These are phyloP conservation scores for Carex kokanica DNA, from an alignment of 176 grass and related monocot species.

Conservation along the genomic window DNA sequence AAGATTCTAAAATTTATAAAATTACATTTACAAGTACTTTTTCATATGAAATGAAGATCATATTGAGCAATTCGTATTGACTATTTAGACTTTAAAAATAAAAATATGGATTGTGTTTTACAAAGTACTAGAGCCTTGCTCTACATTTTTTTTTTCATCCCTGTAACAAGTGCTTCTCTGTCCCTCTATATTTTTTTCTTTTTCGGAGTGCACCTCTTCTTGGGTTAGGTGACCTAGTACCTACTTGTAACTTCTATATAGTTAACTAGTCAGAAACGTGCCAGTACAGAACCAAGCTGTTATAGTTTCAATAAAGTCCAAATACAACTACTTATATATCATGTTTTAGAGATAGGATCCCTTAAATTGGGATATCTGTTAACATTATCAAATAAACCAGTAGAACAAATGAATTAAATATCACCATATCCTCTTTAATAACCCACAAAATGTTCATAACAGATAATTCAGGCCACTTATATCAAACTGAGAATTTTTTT, in stretches of 20 bases:
- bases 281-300: not conserved
- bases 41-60: too few species aligned
- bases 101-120: too few species aligned
- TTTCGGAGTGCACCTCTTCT: not conserved
- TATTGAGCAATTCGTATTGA: too few species aligned
- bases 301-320: not conserved
- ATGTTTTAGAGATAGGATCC: not conserved
- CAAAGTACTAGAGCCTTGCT: too few species aligned
- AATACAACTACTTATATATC: not conserved
- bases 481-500: not conserved
- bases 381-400: not conserved
- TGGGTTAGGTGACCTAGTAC: not conserved
- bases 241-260: not conserved
- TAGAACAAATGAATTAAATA: not conserved
- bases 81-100: too few species aligned
- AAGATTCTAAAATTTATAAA: too few species aligned
- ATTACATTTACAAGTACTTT: too few species aligned
- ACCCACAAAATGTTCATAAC: not conserved
- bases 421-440: not conserved
- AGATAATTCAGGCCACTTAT: not conserved
- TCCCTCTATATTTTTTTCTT: not conserved
- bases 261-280: not conserved
- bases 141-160: not conserved
- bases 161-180: not conserved
- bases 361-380: not conserved